Evolutionary conservation across 768 basidiomycete genomes (phyloP).

Genomic region (Chalciporus chontae): DNA sequence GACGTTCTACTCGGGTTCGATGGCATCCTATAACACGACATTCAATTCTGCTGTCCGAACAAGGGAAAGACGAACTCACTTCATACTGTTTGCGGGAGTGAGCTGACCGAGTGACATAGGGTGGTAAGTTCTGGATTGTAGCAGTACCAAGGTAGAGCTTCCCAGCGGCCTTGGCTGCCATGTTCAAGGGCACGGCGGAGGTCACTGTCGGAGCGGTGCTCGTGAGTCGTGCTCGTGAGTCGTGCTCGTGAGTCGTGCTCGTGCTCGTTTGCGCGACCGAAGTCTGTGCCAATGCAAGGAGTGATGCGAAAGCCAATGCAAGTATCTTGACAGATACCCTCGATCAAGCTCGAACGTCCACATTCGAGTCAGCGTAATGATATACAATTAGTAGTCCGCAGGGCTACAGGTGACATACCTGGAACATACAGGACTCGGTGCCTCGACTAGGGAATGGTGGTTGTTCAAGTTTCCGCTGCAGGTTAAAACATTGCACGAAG

Average conservation of each 20-base stretch:
- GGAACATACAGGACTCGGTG: not conserved
- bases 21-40: slow-evolving; percentile 9
- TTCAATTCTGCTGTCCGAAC: not conserved
- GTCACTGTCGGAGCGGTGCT: slow-evolving; percentile 1
- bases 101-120: slow-evolving; percentile 15
- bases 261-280: slow-evolving; percentile 1
- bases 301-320: not conserved
- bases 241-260: too few species aligned
- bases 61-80: slow-evolving; percentile 13
- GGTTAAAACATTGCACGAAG: too few species aligned
- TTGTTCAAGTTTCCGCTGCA: too few species aligned
- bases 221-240: too few species aligned
- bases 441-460: not conserved
- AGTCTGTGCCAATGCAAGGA: slow-evolving; percentile 7
- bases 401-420: not conserved
- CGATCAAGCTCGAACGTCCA: not conserved
- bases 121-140: slow-evolving; percentile 40
- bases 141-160: slow-evolving; percentile 48
- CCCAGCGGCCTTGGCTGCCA: slow-evolving; percentile 36
- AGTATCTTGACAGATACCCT: not conserved
- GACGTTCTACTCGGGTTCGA: slow-evolving; percentile 23
- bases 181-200: slow-evolving; percentile 24
- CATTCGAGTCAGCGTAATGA: not conserved
- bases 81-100: slow-evolving; percentile 20
- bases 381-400: not conserved